Evolutionary conservation across 352 stramenopile genomes (phyloP).

Genomic region (Globisporangium uncinulatum): DNA sequence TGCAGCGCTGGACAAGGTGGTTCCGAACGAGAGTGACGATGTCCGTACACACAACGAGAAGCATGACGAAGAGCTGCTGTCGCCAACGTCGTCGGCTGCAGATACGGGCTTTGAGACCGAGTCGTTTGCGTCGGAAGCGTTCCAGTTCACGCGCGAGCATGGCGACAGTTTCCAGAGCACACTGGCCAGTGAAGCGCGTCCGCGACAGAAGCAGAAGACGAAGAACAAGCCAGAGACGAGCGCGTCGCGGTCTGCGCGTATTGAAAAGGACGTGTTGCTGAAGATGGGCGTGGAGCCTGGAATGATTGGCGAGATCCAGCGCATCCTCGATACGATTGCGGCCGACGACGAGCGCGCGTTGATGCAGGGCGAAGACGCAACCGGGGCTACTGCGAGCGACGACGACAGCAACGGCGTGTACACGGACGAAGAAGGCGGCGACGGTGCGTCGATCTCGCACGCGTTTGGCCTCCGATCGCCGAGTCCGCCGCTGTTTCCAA

Average conservation of each 20-base stretch:
- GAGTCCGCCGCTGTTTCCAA: slow-evolving; percentile 9
- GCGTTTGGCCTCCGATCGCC: slow-evolving; percentile 40
- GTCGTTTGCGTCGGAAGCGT: slow-evolving; percentile 17
- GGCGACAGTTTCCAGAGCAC: background rate
- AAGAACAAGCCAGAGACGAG: slow-evolving; percentile 18
- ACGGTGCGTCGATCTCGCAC: slow-evolving; percentile 25
- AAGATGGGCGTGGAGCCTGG: slow-evolving; percentile 65
- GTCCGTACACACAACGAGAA: slow-evolving; percentile 9
- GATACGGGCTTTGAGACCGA: slow-evolving; percentile 63
- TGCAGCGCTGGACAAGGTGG: slow-evolving; percentile 2
- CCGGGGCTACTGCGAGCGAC: slow-evolving; percentile 19
- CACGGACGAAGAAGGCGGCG: slow-evolving; percentile 18
- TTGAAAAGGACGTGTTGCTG: slow-evolving; percentile 69
- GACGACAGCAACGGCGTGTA: slow-evolving; percentile 22
- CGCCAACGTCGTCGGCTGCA: slow-evolving; percentile 34
- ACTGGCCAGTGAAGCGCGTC: background rate
- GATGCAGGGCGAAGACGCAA: slow-evolving; percentile 20
- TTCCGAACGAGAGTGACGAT: background rate
- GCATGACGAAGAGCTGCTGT: slow-evolving; percentile 22
- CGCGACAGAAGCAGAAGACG: background rate
- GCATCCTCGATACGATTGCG: slow-evolving; percentile 45
- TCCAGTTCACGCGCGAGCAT: background rate
- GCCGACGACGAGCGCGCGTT: slow-evolving; percentile 31
- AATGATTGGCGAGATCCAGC: slow-evolving; percentile 72
- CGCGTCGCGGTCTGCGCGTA: slow-evolving; percentile 49